These are phyloP conservation scores for Russula sp. DNA, from an alignment of 768 basidiomycete species.

Conservation along the genomic window DNA sequence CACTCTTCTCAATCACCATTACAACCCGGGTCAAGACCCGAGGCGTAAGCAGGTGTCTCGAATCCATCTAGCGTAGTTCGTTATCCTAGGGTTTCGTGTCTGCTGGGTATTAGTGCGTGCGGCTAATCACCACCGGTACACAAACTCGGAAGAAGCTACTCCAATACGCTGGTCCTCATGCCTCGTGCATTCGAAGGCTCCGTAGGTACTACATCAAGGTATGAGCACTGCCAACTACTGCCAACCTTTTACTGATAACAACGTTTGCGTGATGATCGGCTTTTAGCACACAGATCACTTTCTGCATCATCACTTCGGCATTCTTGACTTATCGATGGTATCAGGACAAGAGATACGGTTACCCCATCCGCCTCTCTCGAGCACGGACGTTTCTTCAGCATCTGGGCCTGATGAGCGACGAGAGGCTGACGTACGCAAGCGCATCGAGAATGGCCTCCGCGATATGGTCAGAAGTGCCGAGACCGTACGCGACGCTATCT, in stretches of 20 bases:
- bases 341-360: neutral
- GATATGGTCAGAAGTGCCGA: constrained; percentile 1
- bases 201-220: constrained; percentile 2
- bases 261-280: constrained; percentile 2
- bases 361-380: neutral
- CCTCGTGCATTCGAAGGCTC: neutral
- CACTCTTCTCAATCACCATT: no score
- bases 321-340: neutral
- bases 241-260: neutral
- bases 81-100: no score
- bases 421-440: neutral
- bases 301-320: neutral
- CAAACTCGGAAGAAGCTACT: no score
- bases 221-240: neutral
- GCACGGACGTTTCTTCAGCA: neutral
- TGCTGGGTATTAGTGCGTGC: no score
- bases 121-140: no score
- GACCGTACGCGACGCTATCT: neutral
- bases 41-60: no score
- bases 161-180: neutral
- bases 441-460: constrained; percentile 8
- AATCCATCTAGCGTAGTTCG: no score
- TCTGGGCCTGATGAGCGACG: neutral
- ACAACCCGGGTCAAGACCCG: no score
- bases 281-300: neutral